Conservation (phyloP, 2,329 filamentous ascomycete genomes). For the Colletotrichum lupini region DNA sequence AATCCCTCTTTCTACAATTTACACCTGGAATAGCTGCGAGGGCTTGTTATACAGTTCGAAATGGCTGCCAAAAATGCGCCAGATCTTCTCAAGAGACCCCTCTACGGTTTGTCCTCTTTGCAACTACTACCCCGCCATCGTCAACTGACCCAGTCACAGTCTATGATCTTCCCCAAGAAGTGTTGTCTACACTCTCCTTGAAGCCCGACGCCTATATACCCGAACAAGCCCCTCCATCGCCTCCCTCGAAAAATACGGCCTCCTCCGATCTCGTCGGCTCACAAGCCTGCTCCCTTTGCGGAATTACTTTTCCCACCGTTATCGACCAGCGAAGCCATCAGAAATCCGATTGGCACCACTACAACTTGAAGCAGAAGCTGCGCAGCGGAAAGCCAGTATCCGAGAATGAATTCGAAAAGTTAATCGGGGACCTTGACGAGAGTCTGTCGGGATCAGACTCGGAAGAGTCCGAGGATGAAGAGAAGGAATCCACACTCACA, state of each 20-base stretch:
- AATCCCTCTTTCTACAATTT: background rate
- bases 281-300: constrained; percentile 85
- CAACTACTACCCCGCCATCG: constrained; percentile 29
- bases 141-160: constrained; percentile 60
- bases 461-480: constrained; percentile 76
- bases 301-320: constrained; percentile 75
- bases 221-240: constrained; percentile 37
- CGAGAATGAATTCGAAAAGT: constrained; percentile 86
- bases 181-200: constrained; percentile 74
- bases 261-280: constrained; percentile 63
- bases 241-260: constrained; percentile 28
- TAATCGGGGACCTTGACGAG: constrained; percentile 88
- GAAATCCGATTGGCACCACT: constrained; percentile 90
- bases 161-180: constrained; percentile 82
- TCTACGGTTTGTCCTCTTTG: constrained; percentile 55
- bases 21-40: background rate
- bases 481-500: constrained; percentile 77
- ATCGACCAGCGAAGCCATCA: constrained; percentile 87
- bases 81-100: constrained; percentile 60
- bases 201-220: constrained; percentile 46
- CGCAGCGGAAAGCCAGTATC: constrained; percentile 77
- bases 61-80: constrained; percentile 54
- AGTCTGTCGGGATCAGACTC: constrained; percentile 90
- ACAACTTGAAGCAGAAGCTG: constrained; percentile 93
- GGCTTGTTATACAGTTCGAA: background rate